Percentiles rank a stretch among this genome's conserved stretches.
phyloP scores from a whole-genome alignment of 805 yeast species.

The Candida wancherniae region DNA sequence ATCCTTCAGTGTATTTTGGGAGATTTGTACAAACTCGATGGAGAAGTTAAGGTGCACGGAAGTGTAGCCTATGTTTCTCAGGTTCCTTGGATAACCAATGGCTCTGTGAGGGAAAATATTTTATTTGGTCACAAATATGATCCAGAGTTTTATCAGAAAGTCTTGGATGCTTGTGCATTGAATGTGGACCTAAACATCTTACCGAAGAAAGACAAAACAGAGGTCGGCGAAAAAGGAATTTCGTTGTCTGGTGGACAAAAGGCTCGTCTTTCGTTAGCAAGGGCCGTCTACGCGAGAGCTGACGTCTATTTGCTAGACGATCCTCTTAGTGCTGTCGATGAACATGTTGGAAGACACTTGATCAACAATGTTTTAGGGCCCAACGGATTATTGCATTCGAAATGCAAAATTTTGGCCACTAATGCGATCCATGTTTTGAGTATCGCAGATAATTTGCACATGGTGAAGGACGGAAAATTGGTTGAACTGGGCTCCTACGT shows the following conservation, averaged over 20 bases:
- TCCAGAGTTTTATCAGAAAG: constrained; percentile 71
- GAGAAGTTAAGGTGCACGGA: constrained; percentile 70
- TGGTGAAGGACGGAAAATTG: constrained; percentile 66
- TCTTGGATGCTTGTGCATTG: constrained; percentile 86
- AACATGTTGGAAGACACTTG: constrained; percentile 88
- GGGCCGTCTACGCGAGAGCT: constrained; percentile 94
- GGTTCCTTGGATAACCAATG: constrained; percentile 96
- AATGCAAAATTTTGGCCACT: constrained; percentile 78
- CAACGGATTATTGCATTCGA: constrained; percentile 66
- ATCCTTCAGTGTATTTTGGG: constrained; percentile 77
- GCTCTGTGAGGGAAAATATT: constrained; percentile 85
- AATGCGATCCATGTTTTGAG: constrained; percentile 79
- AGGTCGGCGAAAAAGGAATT: constrained; percentile 96
- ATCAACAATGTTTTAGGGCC: constrained; percentile 80
- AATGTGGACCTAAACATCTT: constrained; percentile 69
- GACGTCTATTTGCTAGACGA: constrained; percentile 90
- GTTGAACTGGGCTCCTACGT: constrained; percentile 62
- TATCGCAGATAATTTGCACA: constrained; percentile 63
- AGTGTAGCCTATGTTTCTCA: constrained; percentile 86
- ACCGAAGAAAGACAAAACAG: constrained; percentile 86
- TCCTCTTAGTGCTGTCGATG: constrained; percentile 94
- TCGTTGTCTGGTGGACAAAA: constrained; percentile 97
- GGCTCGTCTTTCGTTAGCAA: constrained; percentile 88
- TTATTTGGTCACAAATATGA: constrained; percentile 85
- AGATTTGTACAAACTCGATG: constrained; percentile 71